Evolutionary conservation across 2,329 filamentous ascomycete genomes (phyloP).

Genomic region (Hymenoscyphus linearis): DNA sequence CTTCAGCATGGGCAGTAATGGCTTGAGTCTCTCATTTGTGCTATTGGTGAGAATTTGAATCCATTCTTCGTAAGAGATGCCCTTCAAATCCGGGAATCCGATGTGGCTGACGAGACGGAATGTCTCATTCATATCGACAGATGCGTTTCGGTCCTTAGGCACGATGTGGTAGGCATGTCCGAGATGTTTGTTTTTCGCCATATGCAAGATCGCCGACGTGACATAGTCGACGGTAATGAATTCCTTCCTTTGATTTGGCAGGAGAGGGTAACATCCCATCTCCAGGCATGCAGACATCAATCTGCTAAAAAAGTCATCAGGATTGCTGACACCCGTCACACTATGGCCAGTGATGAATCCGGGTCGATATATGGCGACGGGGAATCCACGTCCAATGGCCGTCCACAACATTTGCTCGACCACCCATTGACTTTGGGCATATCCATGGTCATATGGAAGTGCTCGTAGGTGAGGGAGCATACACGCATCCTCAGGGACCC

Average conservation of each 20-base stretch:
- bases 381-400: background rate
- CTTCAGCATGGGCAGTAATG: background rate
- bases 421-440: slow-evolving; percentile 1
- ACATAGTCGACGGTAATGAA: slow-evolving; percentile 3
- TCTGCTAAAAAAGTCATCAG: background rate
- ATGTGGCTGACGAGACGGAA: background rate
- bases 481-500: background rate
- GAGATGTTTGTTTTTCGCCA: background rate
- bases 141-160: background rate
- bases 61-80: background rate
- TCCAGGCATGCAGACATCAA: background rate
- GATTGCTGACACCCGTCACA: slow-evolving; percentile 1
- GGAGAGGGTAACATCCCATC: background rate
- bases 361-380: slow-evolving; percentile 2
- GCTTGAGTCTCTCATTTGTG: background rate
- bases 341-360: slow-evolving; percentile 1
- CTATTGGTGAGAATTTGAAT: background rate
- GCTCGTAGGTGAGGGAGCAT: background rate
- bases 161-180: background rate
- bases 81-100: background rate
- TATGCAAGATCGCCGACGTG: background rate
- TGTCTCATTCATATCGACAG: background rate
- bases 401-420: background rate
- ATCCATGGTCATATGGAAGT: slow-evolving; percentile 1
- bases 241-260: slow-evolving; percentile 1